phyloP scores from a whole-genome alignment of 2,329 filamentous ascomycete genomes.

The Aspergillus clavatus region DNA sequence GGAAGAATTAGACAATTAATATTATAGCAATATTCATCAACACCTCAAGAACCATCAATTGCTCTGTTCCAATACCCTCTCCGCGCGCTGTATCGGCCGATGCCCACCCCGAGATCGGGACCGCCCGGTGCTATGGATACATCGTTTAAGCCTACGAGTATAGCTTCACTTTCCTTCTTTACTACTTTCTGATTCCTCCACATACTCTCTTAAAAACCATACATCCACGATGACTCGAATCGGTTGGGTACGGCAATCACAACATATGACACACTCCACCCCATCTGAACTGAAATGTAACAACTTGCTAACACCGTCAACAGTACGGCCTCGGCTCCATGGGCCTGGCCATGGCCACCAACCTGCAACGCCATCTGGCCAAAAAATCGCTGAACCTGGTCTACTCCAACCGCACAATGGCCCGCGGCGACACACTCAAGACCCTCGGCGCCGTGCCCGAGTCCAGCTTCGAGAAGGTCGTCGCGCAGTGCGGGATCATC shows the following conservation, averaged over 20 bases:
- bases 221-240: constrained; percentile 29
- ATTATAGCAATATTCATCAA: too few species aligned
- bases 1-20: too few species aligned
- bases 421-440: constrained; percentile 35
- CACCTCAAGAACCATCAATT: too few species aligned
- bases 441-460: constrained; percentile 32
- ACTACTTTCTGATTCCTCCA: not conserved
- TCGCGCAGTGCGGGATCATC: constrained; percentile 36
- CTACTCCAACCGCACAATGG: constrained; percentile 41
- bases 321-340: constrained; percentile 44
- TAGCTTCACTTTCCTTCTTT: not conserved
- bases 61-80: not conserved
- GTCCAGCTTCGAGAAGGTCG: constrained; percentile 30
- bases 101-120: constrained; percentile 17
- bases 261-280: not conserved
- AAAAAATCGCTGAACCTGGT: constrained; percentile 29
- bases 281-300: too few species aligned
- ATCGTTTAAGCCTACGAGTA: constrained; percentile 5
- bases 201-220: not conserved
- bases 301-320: constrained; percentile 1
- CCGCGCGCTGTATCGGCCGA: constrained; percentile 3
- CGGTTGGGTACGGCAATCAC: constrained; percentile 29
- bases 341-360: constrained; percentile 43
- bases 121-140: too few species aligned
- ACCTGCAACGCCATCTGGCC: constrained; percentile 39